Base-by-base conservation (phyloP, 2,329 filamentous ascomycete species). In the Verticillium klebahnii region DNA sequence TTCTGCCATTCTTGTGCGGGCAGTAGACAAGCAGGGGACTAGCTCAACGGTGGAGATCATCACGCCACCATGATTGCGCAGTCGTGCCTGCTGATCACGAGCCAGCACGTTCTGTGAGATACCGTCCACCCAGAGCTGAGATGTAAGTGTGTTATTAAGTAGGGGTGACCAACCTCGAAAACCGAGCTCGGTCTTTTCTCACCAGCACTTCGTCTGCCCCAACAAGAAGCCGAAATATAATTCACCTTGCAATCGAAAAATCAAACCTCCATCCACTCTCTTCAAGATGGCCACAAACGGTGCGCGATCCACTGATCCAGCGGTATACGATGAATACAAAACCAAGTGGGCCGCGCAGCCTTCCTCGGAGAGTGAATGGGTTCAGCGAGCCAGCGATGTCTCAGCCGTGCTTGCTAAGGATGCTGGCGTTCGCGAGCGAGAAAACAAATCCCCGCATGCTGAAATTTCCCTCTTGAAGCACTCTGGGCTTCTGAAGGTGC, bases 391-490 rank as follows among this genome's bases (percentile, higher is more conserved):
- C 5, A 64, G 67, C 17, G 76, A 79, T 1, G 75, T 78, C 1
- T 73, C 75, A 1, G 61, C 69, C 1, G 71, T 78, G 1, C 69
- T 79, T 0, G 68, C 67, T 0, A 62, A 64, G 2, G 76, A 78
- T 56, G 76, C 73, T 15, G 70, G 68, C 0, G 58, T 60, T 0
- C 71, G 77, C 14, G 77, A 79, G 56, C 70, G 67, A 29, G 75
- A 72, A 11, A 78, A 75, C 62, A 77, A 77, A 39, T 74, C 77
- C 0, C 78, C 78, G 2, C 67, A 69, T 2, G 77, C 77, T 0
- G 77, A 79, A 29, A 67, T 79, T 1, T 66, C 71, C 0, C 71
- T 80, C 1, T 69, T 80, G 9, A 80, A 79, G 60, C 72, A 79
- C 59, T 73, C 78, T 0, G 75, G 76, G 0, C 63, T 80, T 4